Evolutionary conservation across 2,329 filamentous ascomycete species (phyloP).

Genomic region (Thelonectria olida): DNA sequence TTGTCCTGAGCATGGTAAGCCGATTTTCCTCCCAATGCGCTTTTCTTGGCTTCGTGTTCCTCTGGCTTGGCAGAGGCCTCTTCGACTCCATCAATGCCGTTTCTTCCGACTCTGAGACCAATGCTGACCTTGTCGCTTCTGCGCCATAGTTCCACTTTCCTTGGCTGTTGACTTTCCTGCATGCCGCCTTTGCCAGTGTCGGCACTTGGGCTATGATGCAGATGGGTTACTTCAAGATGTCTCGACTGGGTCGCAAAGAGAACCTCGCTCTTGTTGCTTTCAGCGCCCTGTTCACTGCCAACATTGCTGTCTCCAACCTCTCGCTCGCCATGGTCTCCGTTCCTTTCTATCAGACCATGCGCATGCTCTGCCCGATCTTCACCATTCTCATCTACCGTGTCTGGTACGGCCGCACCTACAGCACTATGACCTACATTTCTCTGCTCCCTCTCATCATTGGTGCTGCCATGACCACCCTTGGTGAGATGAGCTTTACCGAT

Average conservation of each 20-base stretch:
- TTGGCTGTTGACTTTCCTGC: conserved; percentile 68
- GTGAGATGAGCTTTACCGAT: conserved; percentile 70
- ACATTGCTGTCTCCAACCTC: conserved; percentile 71
- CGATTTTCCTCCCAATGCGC: background rate
- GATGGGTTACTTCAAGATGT: conserved; percentile 61
- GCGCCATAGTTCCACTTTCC: conserved; percentile 63
- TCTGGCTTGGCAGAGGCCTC: background rate
- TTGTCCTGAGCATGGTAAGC: conserved; percentile 61
- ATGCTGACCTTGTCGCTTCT: conserved; percentile 31
- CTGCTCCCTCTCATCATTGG: conserved; percentile 69
- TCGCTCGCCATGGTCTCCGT: conserved; percentile 70
- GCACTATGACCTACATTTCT: conserved; percentile 65
- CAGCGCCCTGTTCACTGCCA: conserved; percentile 69
- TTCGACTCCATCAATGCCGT: conserved; percentile 1
- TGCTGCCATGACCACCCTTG: conserved; percentile 67
- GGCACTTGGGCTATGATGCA: conserved; percentile 64
- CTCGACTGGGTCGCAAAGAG: conserved; percentile 61
- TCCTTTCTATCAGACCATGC: conserved; percentile 73
- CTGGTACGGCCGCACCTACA: conserved; percentile 64
- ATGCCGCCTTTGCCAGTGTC: conserved; percentile 65
- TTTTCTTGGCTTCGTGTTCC: background rate
- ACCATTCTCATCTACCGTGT: conserved; percentile 69
- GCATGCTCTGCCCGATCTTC: conserved; percentile 69
- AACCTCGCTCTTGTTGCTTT: conserved; percentile 66
- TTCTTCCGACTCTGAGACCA: conserved; percentile 13